Evolutionary conservation across 352 stramenopile genomes (phyloP).

Genomic region (Plasmopara halstedii): DNA sequence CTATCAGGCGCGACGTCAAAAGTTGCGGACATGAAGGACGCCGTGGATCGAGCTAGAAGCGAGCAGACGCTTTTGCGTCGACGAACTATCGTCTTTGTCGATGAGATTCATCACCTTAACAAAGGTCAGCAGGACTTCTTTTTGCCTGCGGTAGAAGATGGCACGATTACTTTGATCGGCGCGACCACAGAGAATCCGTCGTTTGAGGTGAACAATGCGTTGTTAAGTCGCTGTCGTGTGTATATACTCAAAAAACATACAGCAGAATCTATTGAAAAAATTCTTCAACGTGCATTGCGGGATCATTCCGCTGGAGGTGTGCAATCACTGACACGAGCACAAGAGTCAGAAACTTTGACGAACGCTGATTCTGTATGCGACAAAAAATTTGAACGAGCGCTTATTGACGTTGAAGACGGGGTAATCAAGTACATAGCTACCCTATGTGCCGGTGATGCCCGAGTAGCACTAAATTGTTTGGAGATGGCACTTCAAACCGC

Average conservation of each 20-base stretch:
- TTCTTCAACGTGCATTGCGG: slow-evolving; percentile 54
- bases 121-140: slow-evolving; percentile 87
- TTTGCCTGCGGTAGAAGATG: slow-evolving; percentile 73
- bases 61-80: slow-evolving; percentile 55
- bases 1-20: slow-evolving; percentile 71
- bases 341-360: slow-evolving; percentile 1
- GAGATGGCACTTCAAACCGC: slow-evolving; percentile 70
- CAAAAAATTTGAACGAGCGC: not conserved
- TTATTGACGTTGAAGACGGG: slow-evolving; percentile 42
- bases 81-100: slow-evolving; percentile 80
- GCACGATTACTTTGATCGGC: slow-evolving; percentile 82
- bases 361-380: slow-evolving; percentile 4
- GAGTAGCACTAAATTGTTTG: slow-evolving; percentile 74
- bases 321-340: slow-evolving; percentile 16
- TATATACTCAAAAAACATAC: slow-evolving; percentile 73
- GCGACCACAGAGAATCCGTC: slow-evolving; percentile 86
- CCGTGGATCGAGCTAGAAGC: slow-evolving; percentile 56
- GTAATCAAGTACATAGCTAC: slow-evolving; percentile 60
- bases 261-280: slow-evolving; percentile 45
- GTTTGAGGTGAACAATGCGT: slow-evolving; percentile 83
- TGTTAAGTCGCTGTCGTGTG: slow-evolving; percentile 72
- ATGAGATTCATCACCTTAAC: slow-evolving; percentile 86
- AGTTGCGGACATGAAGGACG: slow-evolving; percentile 62
- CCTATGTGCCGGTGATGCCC: slow-evolving; percentile 71
- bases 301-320: slow-evolving; percentile 26